Evolutionary conservation across 2,329 filamentous ascomycete species (phyloP).

Genomic region (Colletotrichum musicola): DNA sequence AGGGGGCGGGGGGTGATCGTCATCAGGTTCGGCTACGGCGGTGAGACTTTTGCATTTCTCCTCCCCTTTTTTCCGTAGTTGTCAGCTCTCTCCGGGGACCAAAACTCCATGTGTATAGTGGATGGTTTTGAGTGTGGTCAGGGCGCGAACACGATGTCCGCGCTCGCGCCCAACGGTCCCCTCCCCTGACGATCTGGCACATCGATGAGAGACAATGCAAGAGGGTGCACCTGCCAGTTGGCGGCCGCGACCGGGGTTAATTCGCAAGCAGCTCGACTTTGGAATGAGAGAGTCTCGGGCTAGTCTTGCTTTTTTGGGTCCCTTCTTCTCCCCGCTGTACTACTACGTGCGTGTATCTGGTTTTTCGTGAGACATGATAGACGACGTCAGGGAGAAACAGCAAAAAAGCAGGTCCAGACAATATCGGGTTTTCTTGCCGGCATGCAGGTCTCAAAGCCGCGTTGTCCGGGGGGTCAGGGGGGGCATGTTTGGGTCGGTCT

Average conservation of each 20-base stretch:
- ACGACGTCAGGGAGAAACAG: not conserved
- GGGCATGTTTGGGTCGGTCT: not conserved
- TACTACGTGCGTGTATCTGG: no score
- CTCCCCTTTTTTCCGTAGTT: not conserved
- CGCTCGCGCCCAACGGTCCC: not conserved
- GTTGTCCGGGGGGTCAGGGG: not conserved
- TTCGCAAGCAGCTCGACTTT: slow-evolving; percentile 6
- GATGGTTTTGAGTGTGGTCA: slow-evolving; percentile 34
- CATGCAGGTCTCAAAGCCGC: not conserved
- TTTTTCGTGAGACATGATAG: not conserved
- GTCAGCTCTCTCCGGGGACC: no score
- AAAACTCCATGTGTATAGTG: not conserved
- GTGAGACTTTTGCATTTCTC: not conserved
- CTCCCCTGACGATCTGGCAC: slow-evolving; percentile 34
- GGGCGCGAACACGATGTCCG: not conserved
- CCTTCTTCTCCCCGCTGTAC: no score
- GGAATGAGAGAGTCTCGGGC: slow-evolving; percentile 19
- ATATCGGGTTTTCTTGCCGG: not conserved
- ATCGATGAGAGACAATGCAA: slow-evolving; percentile 14
- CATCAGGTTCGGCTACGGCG: not conserved
- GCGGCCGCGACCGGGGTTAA: slow-evolving; percentile 25
- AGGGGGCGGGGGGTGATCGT: not conserved
- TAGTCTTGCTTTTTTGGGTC: not conserved
- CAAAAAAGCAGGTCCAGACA: not conserved
- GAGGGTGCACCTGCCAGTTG: slow-evolving; percentile 27